phyloP scores from a whole-genome alignment of 345 rosid genomes.

The Viola odorata region DNA sequence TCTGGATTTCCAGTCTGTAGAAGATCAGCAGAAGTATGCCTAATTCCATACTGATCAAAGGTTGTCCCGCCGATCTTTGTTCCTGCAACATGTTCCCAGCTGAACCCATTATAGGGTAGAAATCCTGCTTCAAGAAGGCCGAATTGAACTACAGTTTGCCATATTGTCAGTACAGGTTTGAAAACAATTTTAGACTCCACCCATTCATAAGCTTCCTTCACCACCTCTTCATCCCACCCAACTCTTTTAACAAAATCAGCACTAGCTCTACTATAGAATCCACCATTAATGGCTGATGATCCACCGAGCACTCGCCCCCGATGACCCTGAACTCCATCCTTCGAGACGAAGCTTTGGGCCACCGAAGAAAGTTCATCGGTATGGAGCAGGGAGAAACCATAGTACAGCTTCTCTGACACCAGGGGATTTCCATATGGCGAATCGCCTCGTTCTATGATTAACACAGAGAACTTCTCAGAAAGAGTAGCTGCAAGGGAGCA shows the following conservation, averaged over 20 bases:
- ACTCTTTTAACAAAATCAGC: constrained; percentile 37
- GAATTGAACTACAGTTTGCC: constrained; percentile 56
- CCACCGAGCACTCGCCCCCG: constrained; percentile 75
- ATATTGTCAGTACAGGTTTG: constrained; percentile 50
- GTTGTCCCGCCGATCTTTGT: constrained; percentile 70
- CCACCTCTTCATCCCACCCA: constrained; percentile 56
- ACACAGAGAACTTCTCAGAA: constrained; percentile 52
- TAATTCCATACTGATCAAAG: constrained; percentile 51
- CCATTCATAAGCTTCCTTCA: constrained; percentile 60
- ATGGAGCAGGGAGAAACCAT: constrained; percentile 48
- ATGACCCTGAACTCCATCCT: constrained; percentile 42
- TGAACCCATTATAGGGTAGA: constrained; percentile 58
- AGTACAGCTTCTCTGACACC: constrained; percentile 33
- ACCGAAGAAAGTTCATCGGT: constrained; percentile 52
- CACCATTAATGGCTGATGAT: constrained; percentile 63
- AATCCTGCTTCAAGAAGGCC: constrained; percentile 76
- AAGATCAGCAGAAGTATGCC: constrained; percentile 74
- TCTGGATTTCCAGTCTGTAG: constrained; percentile 42
- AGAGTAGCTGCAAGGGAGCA: constrained; percentile 68
- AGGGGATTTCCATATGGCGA: constrained; percentile 58
- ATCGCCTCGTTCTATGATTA: constrained; percentile 59
- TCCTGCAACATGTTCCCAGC: constrained; percentile 57
- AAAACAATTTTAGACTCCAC: constrained; percentile 64
- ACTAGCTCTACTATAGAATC: constrained; percentile 71
- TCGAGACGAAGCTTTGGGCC: constrained; percentile 54